These are phyloP conservation scores for Yarrowia sp. DNA, from an alignment of 805 yeast genomes.

Conservation along the genomic window DNA sequence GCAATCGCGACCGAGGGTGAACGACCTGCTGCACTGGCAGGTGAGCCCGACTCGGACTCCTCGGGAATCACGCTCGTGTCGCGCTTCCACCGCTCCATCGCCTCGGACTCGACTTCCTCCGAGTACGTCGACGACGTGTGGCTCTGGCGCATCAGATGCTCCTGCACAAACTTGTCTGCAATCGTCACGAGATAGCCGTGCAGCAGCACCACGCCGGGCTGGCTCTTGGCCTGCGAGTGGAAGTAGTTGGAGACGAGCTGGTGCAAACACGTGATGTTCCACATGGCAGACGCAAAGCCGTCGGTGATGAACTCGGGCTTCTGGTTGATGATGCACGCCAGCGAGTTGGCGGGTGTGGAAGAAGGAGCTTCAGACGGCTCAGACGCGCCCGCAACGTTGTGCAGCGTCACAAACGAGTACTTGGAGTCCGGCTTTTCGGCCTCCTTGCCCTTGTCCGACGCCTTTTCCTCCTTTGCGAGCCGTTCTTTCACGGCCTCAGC, in stretches of 20 bases:
- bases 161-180: slow-evolving; percentile 33
- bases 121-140: background rate
- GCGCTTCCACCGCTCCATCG: slow-evolving; percentile 11
- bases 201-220: slow-evolving; percentile 27
- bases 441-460: no score
- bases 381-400: slow-evolving; percentile 1
- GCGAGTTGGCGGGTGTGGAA: slow-evolving; percentile 2
- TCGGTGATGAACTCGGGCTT: slow-evolving; percentile 30
- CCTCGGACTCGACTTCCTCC: background rate
- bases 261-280: slow-evolving; percentile 34
- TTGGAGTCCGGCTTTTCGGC: background rate
- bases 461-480: background rate
- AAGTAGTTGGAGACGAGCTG: slow-evolving; percentile 30
- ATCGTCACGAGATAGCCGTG: slow-evolving; percentile 33
- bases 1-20: slow-evolving; percentile 4
- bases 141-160: slow-evolving; percentile 21
- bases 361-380: background rate
- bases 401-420: slow-evolving; percentile 12
- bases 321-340: slow-evolving; percentile 25
- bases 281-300: slow-evolving; percentile 32
- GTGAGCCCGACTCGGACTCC: background rate
- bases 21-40: background rate
- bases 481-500: background rate
- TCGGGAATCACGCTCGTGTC: background rate
- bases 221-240: background rate